Evolutionary conservation across 352 stramenopile species (phyloP).

Genomic region (Aphanomyces invadans): DNA sequence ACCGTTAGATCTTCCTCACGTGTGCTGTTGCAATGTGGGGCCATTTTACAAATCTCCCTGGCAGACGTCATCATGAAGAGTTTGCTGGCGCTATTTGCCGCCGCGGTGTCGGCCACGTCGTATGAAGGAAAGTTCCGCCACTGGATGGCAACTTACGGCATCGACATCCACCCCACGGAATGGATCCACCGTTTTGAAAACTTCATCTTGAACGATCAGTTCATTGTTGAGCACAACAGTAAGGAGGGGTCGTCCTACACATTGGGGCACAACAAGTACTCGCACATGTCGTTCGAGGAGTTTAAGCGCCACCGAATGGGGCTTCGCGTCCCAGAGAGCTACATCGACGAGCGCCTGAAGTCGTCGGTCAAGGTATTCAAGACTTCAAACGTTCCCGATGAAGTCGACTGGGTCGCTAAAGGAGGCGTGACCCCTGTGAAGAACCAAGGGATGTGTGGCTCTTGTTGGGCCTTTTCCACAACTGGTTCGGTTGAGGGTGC

Average conservation of each 20-base stretch:
- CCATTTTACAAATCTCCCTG: too few species aligned
- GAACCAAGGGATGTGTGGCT: slow-evolving; percentile 87
- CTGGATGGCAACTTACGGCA: slow-evolving; percentile 24
- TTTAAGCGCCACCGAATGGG: slow-evolving; percentile 27
- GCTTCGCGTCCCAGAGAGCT: slow-evolving; percentile 25
- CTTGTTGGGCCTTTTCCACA: slow-evolving; percentile 97
- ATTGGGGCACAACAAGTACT: slow-evolving; percentile 33
- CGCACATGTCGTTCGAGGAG: slow-evolving; percentile 31
- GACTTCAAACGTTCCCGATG: slow-evolving; percentile 26
- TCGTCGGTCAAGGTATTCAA: not conserved
- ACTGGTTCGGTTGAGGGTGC: slow-evolving; percentile 97
- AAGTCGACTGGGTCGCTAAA: slow-evolving; percentile 31
- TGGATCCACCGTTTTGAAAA: slow-evolving; percentile 28
- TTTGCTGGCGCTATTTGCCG: not conserved
- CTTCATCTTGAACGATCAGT: slow-evolving; percentile 31
- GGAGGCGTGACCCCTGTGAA: slow-evolving; percentile 69
- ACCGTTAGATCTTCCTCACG: not conserved
- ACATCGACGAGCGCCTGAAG: slow-evolving; percentile 25
- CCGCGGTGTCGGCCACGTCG: not conserved
- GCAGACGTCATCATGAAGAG: not conserved
- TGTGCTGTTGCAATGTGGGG: not conserved
- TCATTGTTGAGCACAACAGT: slow-evolving; percentile 30
- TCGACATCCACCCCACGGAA: slow-evolving; percentile 27
- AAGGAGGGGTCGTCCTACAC: slow-evolving; percentile 24
- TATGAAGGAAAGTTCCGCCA: slow-evolving; percentile 30